Evolutionary conservation across 176 grass and related monocot genomes (phyloP), one percentile per base, ranked within the genome.

Genomic region (Phragmites australis): DNA sequence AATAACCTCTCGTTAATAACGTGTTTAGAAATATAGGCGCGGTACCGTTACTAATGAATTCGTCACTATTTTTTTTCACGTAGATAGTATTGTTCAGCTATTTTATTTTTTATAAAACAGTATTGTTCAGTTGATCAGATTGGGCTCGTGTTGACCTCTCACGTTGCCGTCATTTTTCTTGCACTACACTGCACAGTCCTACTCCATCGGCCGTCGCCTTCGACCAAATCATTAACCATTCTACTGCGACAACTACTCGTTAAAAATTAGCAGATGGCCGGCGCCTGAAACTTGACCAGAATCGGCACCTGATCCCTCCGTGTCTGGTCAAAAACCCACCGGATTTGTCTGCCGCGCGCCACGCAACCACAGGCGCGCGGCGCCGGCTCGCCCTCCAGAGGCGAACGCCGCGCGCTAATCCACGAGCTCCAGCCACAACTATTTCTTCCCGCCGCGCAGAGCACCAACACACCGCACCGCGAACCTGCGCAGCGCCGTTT

Each of bases 331-430:
- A 71, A n/a, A n/a, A n/a, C n/a, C n/a, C n/a, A n/a, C n/a, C n/a
- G n/a, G n/a, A n/a, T n/a, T n/a, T n/a, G n/a, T n/a, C n/a, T n/a
- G n/a, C n/a, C n/a, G n/a, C n/a, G n/a, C n/a, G n/a, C n/a, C n/a
- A n/a, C n/a, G 49, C 68, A 49, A 71, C 44, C 44, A 49, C 68
- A 43, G 68, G 45, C 68, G n/a, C 26, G 15, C 44, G 44, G 25
- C 17, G 44, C 44, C 68, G 45, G 68, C n/a, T n/a, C 68, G 68
- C 44, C 49, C 43, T 48, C 67, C 67, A 70, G 43, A 70, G 23
- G 16, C 46, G 67, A 70, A 70, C 45, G 22, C 43, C 66, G 6
- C 66, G 43, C 22, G 56, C 58, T 61, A 7, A 17, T 44, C 65
- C 65, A 45, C 21, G 40, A 25, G 5, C 65, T 25, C 25, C 44